Conservation (phyloP, 1,284 basidiomycete genomes). For the Ustilago curta region DNA sequence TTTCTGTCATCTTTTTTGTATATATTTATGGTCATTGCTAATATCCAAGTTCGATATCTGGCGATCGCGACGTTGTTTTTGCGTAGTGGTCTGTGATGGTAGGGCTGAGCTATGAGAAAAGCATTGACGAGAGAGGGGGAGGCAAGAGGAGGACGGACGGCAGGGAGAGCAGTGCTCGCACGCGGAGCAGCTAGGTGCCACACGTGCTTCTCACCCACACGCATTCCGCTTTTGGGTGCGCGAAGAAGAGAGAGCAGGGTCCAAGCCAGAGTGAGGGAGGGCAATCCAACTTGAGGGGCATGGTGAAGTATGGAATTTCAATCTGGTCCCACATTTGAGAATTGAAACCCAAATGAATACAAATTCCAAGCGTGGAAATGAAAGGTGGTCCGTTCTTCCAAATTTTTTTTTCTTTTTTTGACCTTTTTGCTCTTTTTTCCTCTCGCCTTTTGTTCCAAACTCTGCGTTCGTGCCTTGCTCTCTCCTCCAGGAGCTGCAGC, state of each 20-base stretch:
- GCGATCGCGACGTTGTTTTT: neutral
- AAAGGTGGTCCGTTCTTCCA: constrained; percentile 26
- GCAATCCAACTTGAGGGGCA: neutral
- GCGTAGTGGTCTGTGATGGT: neutral
- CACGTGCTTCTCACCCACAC: constrained; percentile 26
- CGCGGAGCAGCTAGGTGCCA: neutral
- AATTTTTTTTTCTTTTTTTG: constrained; percentile 18
- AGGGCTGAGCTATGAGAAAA: neutral
- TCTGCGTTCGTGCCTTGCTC: constrained; percentile 3
- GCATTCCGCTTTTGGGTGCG: neutral
- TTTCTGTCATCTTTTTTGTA: constrained; percentile 4
- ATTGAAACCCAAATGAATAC: neutral
- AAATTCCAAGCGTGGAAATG: neutral
- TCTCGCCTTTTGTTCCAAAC: constrained; percentile 10
- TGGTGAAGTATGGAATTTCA: too few relatives aligned
- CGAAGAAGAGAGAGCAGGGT: neutral
- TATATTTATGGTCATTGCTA: constrained; percentile 10
- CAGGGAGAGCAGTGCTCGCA: neutral
- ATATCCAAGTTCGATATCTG: too few relatives aligned
- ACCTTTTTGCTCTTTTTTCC: neutral
- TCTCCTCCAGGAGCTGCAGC: constrained; percentile 1
- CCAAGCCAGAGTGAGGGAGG: neutral
- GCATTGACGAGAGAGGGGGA: neutral
- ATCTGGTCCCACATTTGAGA: too few relatives aligned
- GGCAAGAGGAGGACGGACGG: too few relatives aligned